A percentile compares a stretch with the other conserved stretches of the same genome.
phyloP scores from a whole-genome alignment of 208 protist genomes.

The Tritrichomonas musculus region DNA sequence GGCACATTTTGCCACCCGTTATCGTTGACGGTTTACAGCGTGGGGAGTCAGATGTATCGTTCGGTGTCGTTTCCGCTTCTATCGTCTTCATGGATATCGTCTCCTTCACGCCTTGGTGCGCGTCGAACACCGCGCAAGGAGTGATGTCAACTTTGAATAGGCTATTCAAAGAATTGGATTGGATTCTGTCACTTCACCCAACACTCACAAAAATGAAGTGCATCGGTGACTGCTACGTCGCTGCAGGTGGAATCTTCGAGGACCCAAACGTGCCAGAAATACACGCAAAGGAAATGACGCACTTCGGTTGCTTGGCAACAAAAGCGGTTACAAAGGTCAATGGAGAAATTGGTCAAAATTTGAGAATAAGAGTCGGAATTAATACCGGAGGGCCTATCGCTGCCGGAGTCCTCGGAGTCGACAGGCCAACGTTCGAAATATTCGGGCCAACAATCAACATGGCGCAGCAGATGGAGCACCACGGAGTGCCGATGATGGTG shows the following conservation, averaged over 20 bases:
- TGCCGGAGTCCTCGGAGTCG: neutral
- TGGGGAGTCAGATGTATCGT: neutral
- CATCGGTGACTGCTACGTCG: constrained; percentile 30
- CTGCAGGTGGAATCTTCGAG: constrained; percentile 12
- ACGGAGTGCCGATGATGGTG: neutral
- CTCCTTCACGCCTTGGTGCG: neutral
- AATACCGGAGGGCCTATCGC: constrained; percentile 21
- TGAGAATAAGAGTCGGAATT: neutral
- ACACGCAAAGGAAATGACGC: neutral
- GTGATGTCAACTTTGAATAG: neutral
- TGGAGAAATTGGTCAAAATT: neutral
- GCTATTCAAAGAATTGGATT: neutral
- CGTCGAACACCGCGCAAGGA: neutral
- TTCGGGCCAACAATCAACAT: constrained; percentile 16
- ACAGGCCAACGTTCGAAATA: constrained; percentile 24
- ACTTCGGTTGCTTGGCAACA: neutral
- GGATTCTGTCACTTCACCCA: neutral
- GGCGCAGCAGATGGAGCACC: constrained; percentile 25
- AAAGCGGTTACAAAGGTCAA: neutral
- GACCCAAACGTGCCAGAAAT: neutral
- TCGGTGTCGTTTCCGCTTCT: neutral
- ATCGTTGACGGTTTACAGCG: neutral
- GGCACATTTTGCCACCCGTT: neutral
- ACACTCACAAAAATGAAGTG: constrained; percentile 30
- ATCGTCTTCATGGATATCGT: constrained; percentile 24